phyloP scores from a whole-genome alignment of 129 eudicot genomes.

The Helichrysum umbraculigerum region DNA sequence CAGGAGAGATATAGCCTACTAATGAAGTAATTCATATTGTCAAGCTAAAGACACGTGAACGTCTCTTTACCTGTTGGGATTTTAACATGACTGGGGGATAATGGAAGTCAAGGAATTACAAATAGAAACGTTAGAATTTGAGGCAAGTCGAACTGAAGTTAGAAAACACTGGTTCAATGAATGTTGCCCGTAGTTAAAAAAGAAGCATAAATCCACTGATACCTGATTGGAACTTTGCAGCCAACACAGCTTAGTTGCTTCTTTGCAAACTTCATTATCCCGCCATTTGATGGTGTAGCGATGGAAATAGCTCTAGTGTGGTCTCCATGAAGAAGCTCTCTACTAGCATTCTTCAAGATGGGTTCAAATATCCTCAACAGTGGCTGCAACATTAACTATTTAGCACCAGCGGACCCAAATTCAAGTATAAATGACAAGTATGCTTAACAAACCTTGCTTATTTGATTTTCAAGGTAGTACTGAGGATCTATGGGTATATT shows the following conservation, averaged over 20 bases:
- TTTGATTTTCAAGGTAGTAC: conserved; percentile 95
- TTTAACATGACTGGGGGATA: no score
- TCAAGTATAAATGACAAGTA: neutral
- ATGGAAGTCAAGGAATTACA: neutral
- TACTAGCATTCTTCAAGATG: conserved; percentile 85
- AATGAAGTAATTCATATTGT: neutral
- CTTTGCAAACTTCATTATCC: conserved; percentile 96
- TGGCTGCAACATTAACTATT: conserved; percentile 58
- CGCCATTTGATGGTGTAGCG: conserved; percentile 88
- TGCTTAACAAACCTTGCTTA: conserved; percentile 67
- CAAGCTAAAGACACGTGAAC: no score
- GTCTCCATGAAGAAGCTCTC: conserved; percentile 87
- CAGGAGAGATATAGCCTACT: neutral
- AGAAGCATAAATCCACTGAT: neutral
- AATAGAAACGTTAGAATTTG: neutral
- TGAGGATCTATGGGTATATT: conserved; percentile 95
- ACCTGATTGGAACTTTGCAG: conserved; percentile 91
- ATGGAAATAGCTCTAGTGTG: conserved; percentile 93
- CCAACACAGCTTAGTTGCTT: conserved; percentile 91
- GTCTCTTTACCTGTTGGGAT: no score
- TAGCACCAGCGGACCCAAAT: conserved; percentile 2
- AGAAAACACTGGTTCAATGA: neutral
- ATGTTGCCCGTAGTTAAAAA: neutral
- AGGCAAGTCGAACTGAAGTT: neutral
- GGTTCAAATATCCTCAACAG: conserved; percentile 94